Evolutionary conservation across 2,329 filamentous ascomycete species (phyloP).

Genomic region (Allantophomopsis lycopodina): DNA sequence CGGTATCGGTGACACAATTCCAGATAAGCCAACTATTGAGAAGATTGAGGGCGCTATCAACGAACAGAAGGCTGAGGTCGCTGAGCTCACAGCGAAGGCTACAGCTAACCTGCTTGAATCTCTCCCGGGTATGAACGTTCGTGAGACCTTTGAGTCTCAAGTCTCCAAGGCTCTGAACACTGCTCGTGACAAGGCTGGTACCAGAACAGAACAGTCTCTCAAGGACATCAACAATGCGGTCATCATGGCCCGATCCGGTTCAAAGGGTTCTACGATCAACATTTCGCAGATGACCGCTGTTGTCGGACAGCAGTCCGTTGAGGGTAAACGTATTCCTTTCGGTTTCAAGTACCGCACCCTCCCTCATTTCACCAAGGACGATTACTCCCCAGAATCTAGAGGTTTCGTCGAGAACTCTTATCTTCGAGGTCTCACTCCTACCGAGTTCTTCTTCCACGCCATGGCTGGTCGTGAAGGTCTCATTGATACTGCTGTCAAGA

Average conservation of each 20-base stretch:
- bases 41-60: constrained; percentile 75
- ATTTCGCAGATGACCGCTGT: constrained; percentile 99
- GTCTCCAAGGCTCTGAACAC: constrained; percentile 89
- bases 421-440: constrained; percentile 83
- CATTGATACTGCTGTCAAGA: constrained; percentile 98
- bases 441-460: constrained; percentile 98
- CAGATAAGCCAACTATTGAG: constrained; percentile 70
- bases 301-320: constrained; percentile 94
- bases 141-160: constrained; percentile 96
- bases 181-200: constrained; percentile 93
- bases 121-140: constrained; percentile 95
- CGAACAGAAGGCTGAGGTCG: constrained; percentile 69
- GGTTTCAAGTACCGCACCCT: constrained; percentile 97
- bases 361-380: constrained; percentile 97
- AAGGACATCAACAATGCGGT: constrained; percentile 96
- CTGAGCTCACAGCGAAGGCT: constrained; percentile 59
- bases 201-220: constrained; percentile 76
- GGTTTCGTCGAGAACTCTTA: constrained; percentile 99
- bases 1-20: constrained; percentile 95
- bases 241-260: constrained; percentile 90
- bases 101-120: constrained; percentile 81
- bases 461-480: constrained; percentile 99
- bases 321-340: constrained; percentile 97
- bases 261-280: constrained; percentile 98
- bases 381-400: constrained; percentile 92